Evolutionary conservation across 2,329 filamentous ascomycete genomes (phyloP).

Genomic region (Colletotrichum sp.): DNA sequence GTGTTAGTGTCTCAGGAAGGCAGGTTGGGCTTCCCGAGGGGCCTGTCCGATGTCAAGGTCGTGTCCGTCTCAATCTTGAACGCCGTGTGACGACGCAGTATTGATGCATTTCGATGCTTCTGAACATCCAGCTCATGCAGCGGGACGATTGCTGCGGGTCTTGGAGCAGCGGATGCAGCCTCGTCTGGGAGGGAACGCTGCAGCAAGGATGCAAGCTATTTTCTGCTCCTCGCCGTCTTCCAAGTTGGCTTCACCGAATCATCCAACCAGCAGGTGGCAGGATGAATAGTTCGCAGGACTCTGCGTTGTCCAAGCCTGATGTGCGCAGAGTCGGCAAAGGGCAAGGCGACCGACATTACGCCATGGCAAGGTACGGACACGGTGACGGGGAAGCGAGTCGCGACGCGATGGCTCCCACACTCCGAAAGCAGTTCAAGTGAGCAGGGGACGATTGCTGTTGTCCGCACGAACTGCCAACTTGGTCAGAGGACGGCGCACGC

Average conservation of each 20-base stretch:
- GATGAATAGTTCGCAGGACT: not conserved
- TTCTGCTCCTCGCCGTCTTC: not conserved
- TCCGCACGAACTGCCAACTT: not conserved
- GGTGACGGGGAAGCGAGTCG: not conserved
- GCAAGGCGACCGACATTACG: not conserved
- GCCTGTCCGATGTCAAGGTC: not conserved
- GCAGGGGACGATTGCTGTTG: not conserved
- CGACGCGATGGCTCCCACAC: not conserved
- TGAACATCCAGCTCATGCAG: not conserved
- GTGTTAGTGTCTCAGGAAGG: not conserved
- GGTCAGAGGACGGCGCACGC: not conserved
- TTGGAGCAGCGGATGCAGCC: not conserved
- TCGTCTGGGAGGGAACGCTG: not conserved
- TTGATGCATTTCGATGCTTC: not conserved
- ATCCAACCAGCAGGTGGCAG: not conserved
- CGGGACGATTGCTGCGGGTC: not conserved
- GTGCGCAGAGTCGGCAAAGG: not conserved
- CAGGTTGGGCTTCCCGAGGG: not conserved
- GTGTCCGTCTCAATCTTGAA: not conserved
- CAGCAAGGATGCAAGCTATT: not conserved
- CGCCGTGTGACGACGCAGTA: conserved; percentile 3
- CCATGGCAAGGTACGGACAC: not conserved
- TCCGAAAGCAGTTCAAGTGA: not conserved
- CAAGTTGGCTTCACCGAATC: not conserved
- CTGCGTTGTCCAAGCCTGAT: not conserved